Conservation (phyloP, 2,329 filamentous ascomycete genomes). For the Arthrobotrys sphaeroides region DNA sequence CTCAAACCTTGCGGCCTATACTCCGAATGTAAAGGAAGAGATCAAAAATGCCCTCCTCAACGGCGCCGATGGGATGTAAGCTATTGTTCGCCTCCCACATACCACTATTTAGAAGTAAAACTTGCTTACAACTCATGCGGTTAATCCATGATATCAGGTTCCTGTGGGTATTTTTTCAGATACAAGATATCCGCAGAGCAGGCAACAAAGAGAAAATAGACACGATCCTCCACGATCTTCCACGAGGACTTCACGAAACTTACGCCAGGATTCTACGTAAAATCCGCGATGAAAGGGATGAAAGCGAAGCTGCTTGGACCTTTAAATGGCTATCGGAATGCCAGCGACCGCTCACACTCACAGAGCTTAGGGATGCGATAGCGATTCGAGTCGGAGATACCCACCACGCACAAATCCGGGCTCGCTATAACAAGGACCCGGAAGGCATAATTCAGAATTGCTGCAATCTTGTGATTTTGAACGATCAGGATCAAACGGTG, state of each 20-base stretch:
- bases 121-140: background rate
- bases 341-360: conserved; percentile 59
- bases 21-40: conserved; percentile 55
- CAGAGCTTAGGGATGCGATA: conserved; percentile 62
- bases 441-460: conserved; percentile 26
- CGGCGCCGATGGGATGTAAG: conserved; percentile 61
- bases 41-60: conserved; percentile 58
- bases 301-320: conserved; percentile 54
- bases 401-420: conserved; percentile 1
- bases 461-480: conserved; percentile 12
- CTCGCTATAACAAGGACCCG: background rate
- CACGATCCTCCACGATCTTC: conserved; percentile 58
- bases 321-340: conserved; percentile 60
- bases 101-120: background rate
- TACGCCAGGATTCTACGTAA: conserved; percentile 58
- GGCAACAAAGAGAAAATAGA: conserved; percentile 60
- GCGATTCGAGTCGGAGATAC: conserved; percentile 56
- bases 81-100: background rate
- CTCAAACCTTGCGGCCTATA: conserved; percentile 51
- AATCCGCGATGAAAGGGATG: conserved; percentile 56
- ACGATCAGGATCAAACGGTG: conserved; percentile 14
- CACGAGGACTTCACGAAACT: conserved; percentile 59
- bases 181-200: conserved; percentile 60
- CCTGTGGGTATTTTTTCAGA: conserved; percentile 61
- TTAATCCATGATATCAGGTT: conserved; percentile 60